These are phyloP conservation scores for Trichosporon inkin DNA, from an alignment of 1,284 basidiomycete species.

Conservation along the genomic window DNA sequence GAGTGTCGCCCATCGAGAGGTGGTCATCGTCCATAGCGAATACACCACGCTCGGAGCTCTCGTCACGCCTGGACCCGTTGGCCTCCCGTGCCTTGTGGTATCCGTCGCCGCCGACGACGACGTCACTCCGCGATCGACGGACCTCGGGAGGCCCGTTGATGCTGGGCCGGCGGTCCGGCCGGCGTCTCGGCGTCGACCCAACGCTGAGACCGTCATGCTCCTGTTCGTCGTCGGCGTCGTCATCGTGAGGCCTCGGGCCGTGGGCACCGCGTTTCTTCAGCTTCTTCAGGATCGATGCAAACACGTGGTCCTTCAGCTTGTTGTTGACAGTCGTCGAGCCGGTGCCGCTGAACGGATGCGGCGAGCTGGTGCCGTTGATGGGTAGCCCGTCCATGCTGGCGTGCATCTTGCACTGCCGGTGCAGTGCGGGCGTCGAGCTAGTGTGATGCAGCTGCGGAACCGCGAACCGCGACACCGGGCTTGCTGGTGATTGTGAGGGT, in stretches of 20 bases:
- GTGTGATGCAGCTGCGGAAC: constrained; percentile 39
- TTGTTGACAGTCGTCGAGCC: constrained; percentile 90
- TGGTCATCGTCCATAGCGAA: constrained; percentile 52
- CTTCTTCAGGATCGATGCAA: constrained; percentile 73
- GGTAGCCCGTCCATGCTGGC: constrained; percentile 15
- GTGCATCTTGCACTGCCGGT: constrained; percentile 19
- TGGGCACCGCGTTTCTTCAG: constrained; percentile 36
- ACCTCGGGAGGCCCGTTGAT: background rate
- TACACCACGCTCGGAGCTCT: constrained; percentile 44
- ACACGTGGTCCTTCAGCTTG: constrained; percentile 86
- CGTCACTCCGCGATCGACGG: constrained; percentile 9
- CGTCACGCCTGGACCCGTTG: constrained; percentile 23
- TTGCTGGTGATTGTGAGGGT: constrained; percentile 41
- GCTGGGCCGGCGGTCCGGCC: background rate
- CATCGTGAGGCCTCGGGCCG: constrained; percentile 25
- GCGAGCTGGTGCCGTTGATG: constrained; percentile 20
- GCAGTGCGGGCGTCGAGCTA: constrained; percentile 38
- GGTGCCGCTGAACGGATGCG: constrained; percentile 67
- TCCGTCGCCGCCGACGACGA: constrained; percentile 9
- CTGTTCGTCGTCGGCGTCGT: constrained; percentile 47
- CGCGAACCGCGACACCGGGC: constrained; percentile 12
- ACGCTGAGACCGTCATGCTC: constrained; percentile 18
- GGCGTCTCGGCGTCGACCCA: background rate
- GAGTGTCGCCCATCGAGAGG: constrained; percentile 7
- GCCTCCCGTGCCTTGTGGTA: background rate